Percentiles rank a stretch among this genome's conserved stretches.
These are phyloP conservation scores for Porpolomopsis calyptriformis DNA, from an alignment of 768 basidiomycete species.

Conservation along the genomic window DNA sequence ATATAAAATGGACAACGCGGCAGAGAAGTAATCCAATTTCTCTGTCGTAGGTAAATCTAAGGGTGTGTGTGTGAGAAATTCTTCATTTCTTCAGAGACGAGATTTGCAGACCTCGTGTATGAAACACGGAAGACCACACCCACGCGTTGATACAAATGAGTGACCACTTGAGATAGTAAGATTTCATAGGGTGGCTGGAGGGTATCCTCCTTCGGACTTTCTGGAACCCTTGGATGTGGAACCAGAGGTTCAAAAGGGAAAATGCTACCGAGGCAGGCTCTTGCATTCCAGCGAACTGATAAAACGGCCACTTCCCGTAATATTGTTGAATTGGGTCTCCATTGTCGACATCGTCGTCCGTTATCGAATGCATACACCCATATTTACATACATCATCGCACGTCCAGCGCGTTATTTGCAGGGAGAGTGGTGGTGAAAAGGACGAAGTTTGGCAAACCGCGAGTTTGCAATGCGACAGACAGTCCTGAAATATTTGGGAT, in stretches of 20 bases:
- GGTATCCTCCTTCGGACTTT: conserved; percentile 24
- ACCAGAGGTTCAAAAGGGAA: conserved; percentile 75
- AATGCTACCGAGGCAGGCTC: conserved; percentile 90
- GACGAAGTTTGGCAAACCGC: conserved; percentile 30
- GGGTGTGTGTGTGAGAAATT: conserved; percentile 36
- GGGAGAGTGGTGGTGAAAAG: conserved; percentile 34
- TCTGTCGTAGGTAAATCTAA: conserved; percentile 73
- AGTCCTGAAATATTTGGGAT: conserved; percentile 39
- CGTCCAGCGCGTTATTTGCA: conserved; percentile 73
- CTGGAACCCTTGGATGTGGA: conserved; percentile 52
- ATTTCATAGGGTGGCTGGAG: conserved; percentile 1
- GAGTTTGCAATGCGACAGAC: conserved; percentile 35
- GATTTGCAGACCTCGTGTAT: conserved; percentile 65
- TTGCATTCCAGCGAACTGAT: conserved; percentile 78
- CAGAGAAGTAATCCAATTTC: conserved; percentile 91
- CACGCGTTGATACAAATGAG: conserved; percentile 78
- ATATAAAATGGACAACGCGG: conserved; percentile 72
- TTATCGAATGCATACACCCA: conserved; percentile 73
- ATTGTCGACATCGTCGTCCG: conserved; percentile 37
- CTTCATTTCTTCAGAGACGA: conserved; percentile 1
- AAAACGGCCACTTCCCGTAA: conserved; percentile 97
- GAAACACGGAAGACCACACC: conserved; percentile 88
- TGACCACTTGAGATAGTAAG: conserved; percentile 58
- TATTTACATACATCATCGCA: conserved; percentile 87
- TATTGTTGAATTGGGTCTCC: conserved; percentile 58